These are phyloP conservation scores for Pachysandra terminalis DNA, from an alignment of 164 flowering plant species.

Conservation along the genomic window DNA sequence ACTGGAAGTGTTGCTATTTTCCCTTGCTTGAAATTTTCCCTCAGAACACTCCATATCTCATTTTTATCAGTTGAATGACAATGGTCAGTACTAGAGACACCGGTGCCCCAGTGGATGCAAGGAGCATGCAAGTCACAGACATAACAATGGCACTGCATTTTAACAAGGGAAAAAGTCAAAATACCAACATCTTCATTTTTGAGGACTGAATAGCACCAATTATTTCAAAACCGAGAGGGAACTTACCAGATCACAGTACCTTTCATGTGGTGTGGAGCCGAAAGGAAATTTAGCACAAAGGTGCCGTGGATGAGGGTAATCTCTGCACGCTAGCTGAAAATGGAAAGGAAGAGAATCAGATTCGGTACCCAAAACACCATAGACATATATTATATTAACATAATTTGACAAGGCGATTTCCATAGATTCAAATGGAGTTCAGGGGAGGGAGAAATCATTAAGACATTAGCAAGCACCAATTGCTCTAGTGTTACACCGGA, in stretches of 20 bases:
- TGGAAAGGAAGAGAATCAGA: slow-evolving; percentile 4
- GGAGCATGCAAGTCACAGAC: slow-evolving; percentile 89
- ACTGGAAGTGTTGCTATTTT: slow-evolving; percentile 15
- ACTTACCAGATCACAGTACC: slow-evolving; percentile 62
- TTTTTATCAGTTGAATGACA: slow-evolving; percentile 83
- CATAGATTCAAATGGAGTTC: too few relatives aligned
- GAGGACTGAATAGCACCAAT: too few relatives aligned
- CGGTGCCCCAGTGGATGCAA: slow-evolving; percentile 72
- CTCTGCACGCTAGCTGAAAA: slow-evolving; percentile 89
- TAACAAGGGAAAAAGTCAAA: slow-evolving; percentile 1
- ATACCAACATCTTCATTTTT: too few relatives aligned
- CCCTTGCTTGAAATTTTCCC: slow-evolving; percentile 36
- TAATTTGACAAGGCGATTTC: too few relatives aligned
- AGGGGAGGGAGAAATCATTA: not conserved
- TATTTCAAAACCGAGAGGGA: too few relatives aligned
- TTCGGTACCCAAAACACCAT: not conserved
- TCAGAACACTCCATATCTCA: slow-evolving; percentile 51
- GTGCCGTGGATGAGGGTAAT: slow-evolving; percentile 85
- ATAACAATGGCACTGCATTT: slow-evolving; percentile 91
- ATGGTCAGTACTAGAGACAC: slow-evolving; percentile 48
- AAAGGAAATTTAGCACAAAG: slow-evolving; percentile 69
- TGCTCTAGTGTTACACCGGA: too few relatives aligned
- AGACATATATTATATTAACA: not conserved
- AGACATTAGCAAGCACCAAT: too few relatives aligned
- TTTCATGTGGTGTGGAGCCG: slow-evolving; percentile 53